Evolutionary conservation across 805 yeast species (phyloP).

Genomic region (Scheffersomyces amazonensis): DNA sequence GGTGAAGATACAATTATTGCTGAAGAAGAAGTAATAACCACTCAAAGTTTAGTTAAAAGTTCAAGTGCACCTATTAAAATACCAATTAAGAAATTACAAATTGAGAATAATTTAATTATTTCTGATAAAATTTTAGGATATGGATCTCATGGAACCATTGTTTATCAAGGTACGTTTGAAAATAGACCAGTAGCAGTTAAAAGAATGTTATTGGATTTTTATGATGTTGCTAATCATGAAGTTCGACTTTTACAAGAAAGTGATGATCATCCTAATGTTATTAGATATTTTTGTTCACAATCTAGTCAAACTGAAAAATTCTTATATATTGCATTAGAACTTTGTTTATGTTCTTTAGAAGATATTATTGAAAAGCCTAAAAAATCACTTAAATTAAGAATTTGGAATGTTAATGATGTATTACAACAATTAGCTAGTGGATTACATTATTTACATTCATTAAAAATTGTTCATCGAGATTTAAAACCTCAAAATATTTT

Average conservation of each 20-base stretch:
- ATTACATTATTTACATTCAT: constrained; percentile 77
- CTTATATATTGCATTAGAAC: constrained; percentile 86
- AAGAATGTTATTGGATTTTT: constrained; percentile 88
- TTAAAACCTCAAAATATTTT: constrained; percentile 91
- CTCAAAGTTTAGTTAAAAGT: constrained; percentile 27
- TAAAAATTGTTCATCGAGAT: constrained; percentile 93
- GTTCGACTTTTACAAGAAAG: constrained; percentile 85
- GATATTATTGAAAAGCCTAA: constrained; percentile 67
- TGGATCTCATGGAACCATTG: constrained; percentile 97
- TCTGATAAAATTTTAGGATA: constrained; percentile 82
- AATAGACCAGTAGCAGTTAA: constrained; percentile 94
- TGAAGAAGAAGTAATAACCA: constrained; percentile 16
- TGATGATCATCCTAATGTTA: constrained; percentile 95
- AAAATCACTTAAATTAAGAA: constrained; percentile 34
- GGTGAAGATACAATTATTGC: constrained; percentile 3
- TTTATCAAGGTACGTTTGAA: constrained; percentile 85
- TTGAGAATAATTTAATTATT: constrained; percentile 53
- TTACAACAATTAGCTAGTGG: constrained; percentile 81
- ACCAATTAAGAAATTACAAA: constrained; percentile 32
- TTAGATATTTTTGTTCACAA: constrained; percentile 91
- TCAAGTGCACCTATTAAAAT: constrained; percentile 11
- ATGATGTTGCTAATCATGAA: constrained; percentile 91
- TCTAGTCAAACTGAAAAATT: constrained; percentile 70
- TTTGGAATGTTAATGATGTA: constrained; percentile 7
- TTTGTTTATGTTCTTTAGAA: constrained; percentile 86